Base-by-base conservation (phyloP, 371 early-diverging fungal species). In the Chytridium lagenaria region DNA sequence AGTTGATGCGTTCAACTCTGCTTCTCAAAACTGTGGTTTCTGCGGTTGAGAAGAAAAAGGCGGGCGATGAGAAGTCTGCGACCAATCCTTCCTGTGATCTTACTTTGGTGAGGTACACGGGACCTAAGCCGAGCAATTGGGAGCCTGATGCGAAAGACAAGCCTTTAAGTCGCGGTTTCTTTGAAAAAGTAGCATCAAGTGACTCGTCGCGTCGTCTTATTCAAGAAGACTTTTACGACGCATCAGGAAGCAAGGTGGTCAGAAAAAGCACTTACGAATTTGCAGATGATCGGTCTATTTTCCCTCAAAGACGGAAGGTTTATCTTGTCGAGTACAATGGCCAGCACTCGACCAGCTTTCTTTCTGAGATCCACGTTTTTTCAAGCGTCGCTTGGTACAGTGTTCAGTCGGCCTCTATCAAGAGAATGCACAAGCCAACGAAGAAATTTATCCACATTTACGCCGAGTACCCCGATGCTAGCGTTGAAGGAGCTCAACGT, bases 71-170 rank as follows among this genome's bases (percentile, higher is more conserved):
- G 12, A n/a, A 57, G 59, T n/a, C 50, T 63, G 23, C 64, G 34
- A 3, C 44, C 30, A 30, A 66, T 22, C 44, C 66, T 22, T 15
- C 2, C 2, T 5, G 30, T 28, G 66, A 38, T 28, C 44, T 66
- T 3, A 19, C 28, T 44, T 28, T 66, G 10, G 40, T 66, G 23
- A 37, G 78, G n/a, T 78, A 71, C 69, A 34, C 30, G 5, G 74
- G 74, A 28, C 37, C 64, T 26, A 78, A 74, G 51, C 63, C 71
- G 28, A 52, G 1, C 22, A 40, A 57, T 28, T 78, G 78, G 78
- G 68, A 71, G 59, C 70, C 68, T 2, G 65, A 26, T 7, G 52
- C 36, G 12, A 51, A 34, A 16, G 71, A 57, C 0, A 78, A 70
- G 50, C 68, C 78, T 38, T 30, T 30, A 5, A 70, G 70, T 64